Evolutionary conservation across 768 basidiomycete genomes (phyloP), one percentile per base, ranked within the genome.

Genomic region (Termitomyces sp.): DNA sequence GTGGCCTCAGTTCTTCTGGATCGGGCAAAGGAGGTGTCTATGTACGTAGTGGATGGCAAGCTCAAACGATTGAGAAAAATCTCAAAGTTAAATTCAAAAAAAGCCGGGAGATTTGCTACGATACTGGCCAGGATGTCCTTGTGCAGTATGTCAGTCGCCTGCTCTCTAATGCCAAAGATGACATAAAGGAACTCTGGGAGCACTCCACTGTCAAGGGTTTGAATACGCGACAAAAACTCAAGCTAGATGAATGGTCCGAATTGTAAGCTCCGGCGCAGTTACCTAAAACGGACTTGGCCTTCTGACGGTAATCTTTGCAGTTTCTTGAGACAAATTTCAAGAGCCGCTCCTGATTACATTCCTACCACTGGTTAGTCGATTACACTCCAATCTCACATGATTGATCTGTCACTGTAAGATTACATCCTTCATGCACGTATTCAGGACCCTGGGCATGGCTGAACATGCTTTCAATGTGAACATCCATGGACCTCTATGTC

Each of bases 341-440:
- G 91, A n/a, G 84, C 88, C 1, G 77, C 82, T 2, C 70, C 76
- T 3, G 82, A 83, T 53, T 93, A 92, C 64, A 70, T 90, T 43
- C 91, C 91, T 28, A 85, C 85, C 2, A 90, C 83, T 42, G 90
- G 90, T 89, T 68, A 44, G 72, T 59, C 16, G 16, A 35, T 30
- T 56, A 6, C 30, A 6, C 18, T 46, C 33, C 51, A 48, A 56
- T 46, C 56, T 55, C 30, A 42, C 64, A 66, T 68, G 71, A 67
- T 62, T 70, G 55, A 73, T 61, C 13, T 54, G 22, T 36, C 8
- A 24, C 59, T 33, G 16, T 16, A 45, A 90, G 91, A 93, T 69
- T 91, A 94, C 66, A 91, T 94, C 57, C 76, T 94, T 18, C 90
- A 91, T 66, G 90, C 90, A 18, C 87, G 92, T 36, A 88, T 94